Conservation (phyloP, 2,329 filamentous ascomycete species). For the Thermomyces lanuginosus region DNA sequence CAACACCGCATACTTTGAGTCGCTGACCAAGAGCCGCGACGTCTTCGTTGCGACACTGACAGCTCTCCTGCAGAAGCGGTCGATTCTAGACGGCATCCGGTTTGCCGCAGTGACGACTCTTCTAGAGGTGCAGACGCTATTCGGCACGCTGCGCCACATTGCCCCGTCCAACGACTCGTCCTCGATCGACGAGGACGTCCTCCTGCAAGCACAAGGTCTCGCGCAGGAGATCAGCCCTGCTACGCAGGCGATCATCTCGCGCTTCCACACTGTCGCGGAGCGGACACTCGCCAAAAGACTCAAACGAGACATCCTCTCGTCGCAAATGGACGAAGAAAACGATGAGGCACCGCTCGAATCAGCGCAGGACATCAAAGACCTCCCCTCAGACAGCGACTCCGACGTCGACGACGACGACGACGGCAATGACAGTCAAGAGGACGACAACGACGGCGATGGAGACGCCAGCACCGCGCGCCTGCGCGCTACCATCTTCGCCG, state of each 20-base stretch:
- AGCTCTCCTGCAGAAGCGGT: slow-evolving; percentile 33
- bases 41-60: slow-evolving; percentile 34
- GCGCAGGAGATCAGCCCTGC: slow-evolving; percentile 52
- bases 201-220: slow-evolving; percentile 43
- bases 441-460: slow-evolving; percentile 18
- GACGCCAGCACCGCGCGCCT: slow-evolving; percentile 35
- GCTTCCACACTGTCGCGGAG: slow-evolving; percentile 64
- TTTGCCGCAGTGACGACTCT: slow-evolving; percentile 58
- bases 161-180: slow-evolving; percentile 35
- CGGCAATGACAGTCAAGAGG: slow-evolving; percentile 36
- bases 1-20: slow-evolving; percentile 47
- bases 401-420: slow-evolving; percentile 28
- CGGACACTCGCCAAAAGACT: slow-evolving; percentile 57
- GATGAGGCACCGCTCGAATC: slow-evolving; percentile 58
- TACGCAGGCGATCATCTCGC: slow-evolving; percentile 49
- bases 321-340: slow-evolving; percentile 35
- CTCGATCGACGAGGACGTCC: slow-evolving; percentile 28
- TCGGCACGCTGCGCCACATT: slow-evolving; percentile 51
- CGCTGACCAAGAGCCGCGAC: slow-evolving; percentile 47
- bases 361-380: slow-evolving; percentile 45
- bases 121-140: slow-evolving; percentile 68
- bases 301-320: slow-evolving; percentile 19
- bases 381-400: slow-evolving; percentile 30
- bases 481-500: slow-evolving; percentile 55
- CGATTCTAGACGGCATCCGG: slow-evolving; percentile 55